These are phyloP conservation scores for Kodamaea anthophila DNA, from an alignment of 1,139 yeast species.

Conservation along the genomic window DNA sequence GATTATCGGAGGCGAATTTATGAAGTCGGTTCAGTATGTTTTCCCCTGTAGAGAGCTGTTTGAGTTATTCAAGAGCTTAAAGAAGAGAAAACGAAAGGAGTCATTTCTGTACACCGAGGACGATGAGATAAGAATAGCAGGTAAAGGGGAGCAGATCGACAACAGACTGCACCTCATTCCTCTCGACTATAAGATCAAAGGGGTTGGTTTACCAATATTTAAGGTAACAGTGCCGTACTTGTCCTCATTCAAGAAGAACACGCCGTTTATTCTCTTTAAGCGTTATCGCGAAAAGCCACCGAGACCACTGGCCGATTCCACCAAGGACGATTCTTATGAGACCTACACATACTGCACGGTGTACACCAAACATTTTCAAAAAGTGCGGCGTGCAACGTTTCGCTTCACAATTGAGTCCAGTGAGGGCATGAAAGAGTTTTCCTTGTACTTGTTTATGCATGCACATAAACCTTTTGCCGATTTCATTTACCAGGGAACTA, in stretches of 20 bases:
- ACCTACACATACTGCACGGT: constrained; percentile 32
- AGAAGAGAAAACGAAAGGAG: constrained; percentile 18
- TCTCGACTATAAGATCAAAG: constrained; percentile 24
- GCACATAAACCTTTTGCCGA: constrained; percentile 37
- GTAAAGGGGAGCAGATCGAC: constrained; percentile 20
- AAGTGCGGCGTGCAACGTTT: constrained; percentile 26
- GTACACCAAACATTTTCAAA: constrained; percentile 22
- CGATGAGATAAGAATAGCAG: not conserved
- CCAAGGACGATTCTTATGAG: constrained; percentile 18
- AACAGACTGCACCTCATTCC: constrained; percentile 31
- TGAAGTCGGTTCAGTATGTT: constrained; percentile 25
- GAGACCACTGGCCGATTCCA: constrained; percentile 14
- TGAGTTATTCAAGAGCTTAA: constrained; percentile 23
- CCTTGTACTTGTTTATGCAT: constrained; percentile 30
- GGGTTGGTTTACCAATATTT: constrained; percentile 35
- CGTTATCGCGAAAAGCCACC: constrained; percentile 28
- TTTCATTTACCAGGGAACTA: constrained; percentile 30
- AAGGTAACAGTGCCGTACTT: constrained; percentile 32
- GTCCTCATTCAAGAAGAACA: constrained; percentile 30
- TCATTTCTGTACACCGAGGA: constrained; percentile 16
- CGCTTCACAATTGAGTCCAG: constrained; percentile 18
- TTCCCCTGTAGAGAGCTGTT: constrained; percentile 29
- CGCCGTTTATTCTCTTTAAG: constrained; percentile 32
- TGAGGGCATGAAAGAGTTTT: constrained; percentile 12
- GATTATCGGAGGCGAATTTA: constrained; percentile 28